A percentile compares a stretch with the other conserved stretches of the same genome.
Conservation (phyloP, 306 rosid species). For the Vicia faba region DNA sequence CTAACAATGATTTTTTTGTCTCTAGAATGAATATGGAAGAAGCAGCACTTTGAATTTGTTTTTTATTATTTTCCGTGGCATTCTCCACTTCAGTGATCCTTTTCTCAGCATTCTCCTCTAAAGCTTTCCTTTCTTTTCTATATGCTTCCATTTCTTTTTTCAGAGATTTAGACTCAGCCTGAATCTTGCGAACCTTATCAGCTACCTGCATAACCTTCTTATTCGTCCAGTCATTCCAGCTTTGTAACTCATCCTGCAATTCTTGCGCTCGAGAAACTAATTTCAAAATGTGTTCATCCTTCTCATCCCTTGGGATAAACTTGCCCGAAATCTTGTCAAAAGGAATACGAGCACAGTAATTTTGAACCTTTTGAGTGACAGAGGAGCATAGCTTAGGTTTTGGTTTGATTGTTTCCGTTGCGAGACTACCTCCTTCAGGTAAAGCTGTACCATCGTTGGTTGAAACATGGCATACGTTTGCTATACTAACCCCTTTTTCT, state of each 20-base stretch:
- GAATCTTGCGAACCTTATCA: slow-evolving; percentile 48
- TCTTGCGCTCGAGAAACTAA: slow-evolving; percentile 49
- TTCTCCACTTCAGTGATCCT: slow-evolving; percentile 61
- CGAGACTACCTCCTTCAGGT: slow-evolving; percentile 35
- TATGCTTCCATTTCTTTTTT: slow-evolving; percentile 44
- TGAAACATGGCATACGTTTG: slow-evolving; percentile 33
- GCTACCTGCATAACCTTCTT: slow-evolving; percentile 69
- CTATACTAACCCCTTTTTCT: slow-evolving; percentile 26
- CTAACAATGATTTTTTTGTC: slow-evolving; percentile 47
- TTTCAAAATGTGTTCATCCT: slow-evolving; percentile 53
- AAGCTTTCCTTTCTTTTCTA: slow-evolving; percentile 45
- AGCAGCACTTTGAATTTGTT: slow-evolving; percentile 47
- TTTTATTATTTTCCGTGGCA: slow-evolving; percentile 51
- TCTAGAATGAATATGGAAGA: slow-evolving; percentile 39
- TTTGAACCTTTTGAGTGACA: slow-evolving; percentile 34
- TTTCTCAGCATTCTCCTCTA: slow-evolving; percentile 58
- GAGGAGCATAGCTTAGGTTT: slow-evolving; percentile 29
- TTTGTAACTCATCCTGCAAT: slow-evolving; percentile 49
- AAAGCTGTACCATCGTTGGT: slow-evolving; percentile 39
- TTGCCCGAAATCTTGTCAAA: slow-evolving; percentile 50
- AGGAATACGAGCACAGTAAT: slow-evolving; percentile 53
- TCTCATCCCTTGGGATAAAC: slow-evolving; percentile 50
- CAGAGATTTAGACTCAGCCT: slow-evolving; percentile 51
- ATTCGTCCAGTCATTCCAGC: slow-evolving; percentile 64
- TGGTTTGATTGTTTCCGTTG: slow-evolving; percentile 29